Evolutionary conservation across 192 early-diverging fungal genomes (phyloP), one percentile per base, ranked within the genome.

Genomic region (Anaeromyces robustus): DNA sequence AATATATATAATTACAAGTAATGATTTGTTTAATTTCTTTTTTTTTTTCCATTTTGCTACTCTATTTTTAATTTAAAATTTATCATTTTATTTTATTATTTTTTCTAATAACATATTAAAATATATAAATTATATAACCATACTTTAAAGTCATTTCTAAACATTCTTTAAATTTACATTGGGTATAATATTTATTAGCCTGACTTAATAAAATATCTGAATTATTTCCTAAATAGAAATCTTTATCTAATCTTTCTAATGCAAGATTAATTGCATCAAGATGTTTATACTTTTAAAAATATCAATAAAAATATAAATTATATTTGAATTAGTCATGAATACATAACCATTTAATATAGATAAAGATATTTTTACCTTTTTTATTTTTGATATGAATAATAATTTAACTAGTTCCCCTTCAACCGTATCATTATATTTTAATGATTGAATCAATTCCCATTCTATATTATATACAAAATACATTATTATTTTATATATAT

Each of bases 331-430:
- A n/a, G n/a, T n/a, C n/a, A n/a, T n/a, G n/a, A n/a, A n/a, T n/a
- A n/a, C n/a, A n/a, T n/a, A n/a, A n/a, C n/a, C n/a, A n/a, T n/a
- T n/a, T n/a, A n/a, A n/a, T n/a, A n/a, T n/a, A n/a, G n/a, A n/a
- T n/a, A n/a, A n/a, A n/a, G n/a, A n/a, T n/a, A n/a, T 30, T 28
- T 81, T 77, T 90, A 68, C 91, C 84, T 91, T 92, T 79, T 88
- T 89, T n/a, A 93, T 68, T 34, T 89, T 89, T 17, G 90, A 84
- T n/a, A 87, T 82, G 78, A 92, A 93, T 1, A 92, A 78, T 31
- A 87, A 86, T 77, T 87, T 85, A 19, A 93, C 84, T 81, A 93
- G 85, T 22, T 86, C 85, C 19, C 87, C 86, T 77, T 93, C 89
- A 1, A 85, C 79, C 30, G 83, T 80, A 30, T 86, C 82, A 12